Conservation (phyloP, 345 rosid genomes). For the Leavenworthia alabamica region DNA sequence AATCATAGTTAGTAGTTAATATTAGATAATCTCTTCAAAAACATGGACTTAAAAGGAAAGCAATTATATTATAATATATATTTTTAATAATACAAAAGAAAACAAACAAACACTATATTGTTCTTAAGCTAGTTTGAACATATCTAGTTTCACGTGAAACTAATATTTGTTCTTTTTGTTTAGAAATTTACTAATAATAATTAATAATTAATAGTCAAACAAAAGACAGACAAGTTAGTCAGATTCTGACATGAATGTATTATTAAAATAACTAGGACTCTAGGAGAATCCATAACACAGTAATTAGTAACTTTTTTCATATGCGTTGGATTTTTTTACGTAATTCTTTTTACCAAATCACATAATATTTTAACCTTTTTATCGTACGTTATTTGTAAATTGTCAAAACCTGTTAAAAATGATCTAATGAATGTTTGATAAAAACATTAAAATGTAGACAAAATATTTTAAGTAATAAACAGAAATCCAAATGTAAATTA, state of each 20-base stretch:
- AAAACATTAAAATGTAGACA: background rate
- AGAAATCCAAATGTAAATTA: slow-evolving; percentile 13
- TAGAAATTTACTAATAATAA: background rate
- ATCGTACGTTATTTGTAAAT: background rate
- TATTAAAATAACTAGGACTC: too few species aligned
- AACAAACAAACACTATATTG: background rate
- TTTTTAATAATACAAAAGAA: background rate
- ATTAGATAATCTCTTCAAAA: background rate
- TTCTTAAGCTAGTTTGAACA: background rate
- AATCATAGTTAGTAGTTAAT: background rate
- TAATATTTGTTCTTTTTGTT: slow-evolving; percentile 13
- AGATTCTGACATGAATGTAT: slow-evolving; percentile 18
- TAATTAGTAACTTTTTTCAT: background rate
- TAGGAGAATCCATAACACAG: background rate
- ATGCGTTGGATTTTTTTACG: background rate
- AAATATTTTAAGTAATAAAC: background rate
- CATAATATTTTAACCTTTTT: background rate
- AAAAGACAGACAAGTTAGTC: slow-evolving; percentile 6
- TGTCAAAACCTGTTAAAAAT: background rate
- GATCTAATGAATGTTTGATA: background rate
- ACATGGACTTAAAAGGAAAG: background rate
- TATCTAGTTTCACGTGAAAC: slow-evolving; percentile 16
- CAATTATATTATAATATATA: background rate
- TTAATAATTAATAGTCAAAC: slow-evolving; percentile 6
- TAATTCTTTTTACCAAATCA: background rate